These are phyloP conservation scores for Comarum palustre DNA, from an alignment of 306 rosid species.

Conservation along the genomic window DNA sequence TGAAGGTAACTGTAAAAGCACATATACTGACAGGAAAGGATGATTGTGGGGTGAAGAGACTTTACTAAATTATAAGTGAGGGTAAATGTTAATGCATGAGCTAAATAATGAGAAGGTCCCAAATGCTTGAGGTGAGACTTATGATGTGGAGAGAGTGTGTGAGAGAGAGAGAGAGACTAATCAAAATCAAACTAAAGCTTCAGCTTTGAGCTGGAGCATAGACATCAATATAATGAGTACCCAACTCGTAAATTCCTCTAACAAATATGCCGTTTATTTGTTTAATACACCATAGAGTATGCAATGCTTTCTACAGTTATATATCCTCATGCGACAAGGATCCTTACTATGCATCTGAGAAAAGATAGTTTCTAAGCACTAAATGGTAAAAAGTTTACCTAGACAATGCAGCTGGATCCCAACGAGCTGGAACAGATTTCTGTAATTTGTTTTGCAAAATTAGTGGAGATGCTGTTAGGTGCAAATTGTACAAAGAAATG, in stretches of 20 bases:
- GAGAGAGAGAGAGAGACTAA: neutral
- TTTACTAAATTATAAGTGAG: neutral
- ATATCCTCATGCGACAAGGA: neutral
- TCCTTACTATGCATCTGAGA: neutral
- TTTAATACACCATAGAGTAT: neutral
- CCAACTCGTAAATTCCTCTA: neutral
- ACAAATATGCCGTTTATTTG: neutral
- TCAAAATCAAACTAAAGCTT: neutral
- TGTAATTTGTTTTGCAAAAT: slow-evolving; percentile 62
- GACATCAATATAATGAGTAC: neutral
- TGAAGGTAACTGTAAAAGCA: neutral
- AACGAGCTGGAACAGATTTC: slow-evolving; percentile 80
- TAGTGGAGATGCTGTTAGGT: slow-evolving; percentile 70
- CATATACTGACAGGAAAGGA: neutral
- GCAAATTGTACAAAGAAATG: slow-evolving; percentile 73
- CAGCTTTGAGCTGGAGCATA: neutral
- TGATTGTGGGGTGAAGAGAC: neutral
- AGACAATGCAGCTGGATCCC: slow-evolving; percentile 91
- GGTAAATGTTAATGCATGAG: neutral
- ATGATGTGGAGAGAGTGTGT: neutral
- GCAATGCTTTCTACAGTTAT: neutral
- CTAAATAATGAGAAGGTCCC: neutral
- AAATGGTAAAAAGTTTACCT: slow-evolving; percentile 42
- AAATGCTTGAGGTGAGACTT: neutral
- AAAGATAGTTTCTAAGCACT: neutral